phyloP scores from a whole-genome alignment of 2,329 filamentous ascomycete species.

The Ophiostoma quercus region DNA sequence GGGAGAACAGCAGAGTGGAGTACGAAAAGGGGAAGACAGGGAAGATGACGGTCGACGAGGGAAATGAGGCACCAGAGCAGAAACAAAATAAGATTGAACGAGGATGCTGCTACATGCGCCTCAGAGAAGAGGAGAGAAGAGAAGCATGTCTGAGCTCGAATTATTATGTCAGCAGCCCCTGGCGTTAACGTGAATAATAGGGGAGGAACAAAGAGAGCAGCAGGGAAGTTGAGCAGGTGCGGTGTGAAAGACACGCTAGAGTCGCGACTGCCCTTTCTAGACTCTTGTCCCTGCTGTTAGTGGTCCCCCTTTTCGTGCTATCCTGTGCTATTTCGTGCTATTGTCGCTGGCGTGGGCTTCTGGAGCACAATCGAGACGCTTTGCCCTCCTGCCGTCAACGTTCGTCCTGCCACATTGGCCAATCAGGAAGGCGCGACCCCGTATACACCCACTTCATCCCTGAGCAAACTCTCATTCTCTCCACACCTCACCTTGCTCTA shows the following conservation, averaged over 20 bases:
- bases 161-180: not conserved
- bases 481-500: not conserved
- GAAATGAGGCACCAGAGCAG: not conserved
- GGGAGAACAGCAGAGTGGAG: not conserved
- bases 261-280: conserved; percentile 12
- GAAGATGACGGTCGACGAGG: not conserved
- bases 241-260: not conserved
- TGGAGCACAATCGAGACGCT: not conserved
- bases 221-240: not conserved
- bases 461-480: conserved; percentile 4
- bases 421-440: not conserved
- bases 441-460: conserved; percentile 12
- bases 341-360: conserved; percentile 4
- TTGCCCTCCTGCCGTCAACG: conserved; percentile 9
- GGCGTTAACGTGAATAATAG: not conserved
- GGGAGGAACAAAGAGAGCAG: not conserved
- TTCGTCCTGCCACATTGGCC: not conserved
- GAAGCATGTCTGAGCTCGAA: conserved; percentile 4
- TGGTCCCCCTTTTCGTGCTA: not conserved
- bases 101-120: not conserved
- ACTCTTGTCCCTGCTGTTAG: conserved; percentile 2
- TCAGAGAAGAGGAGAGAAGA: not conserved
- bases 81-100: conserved; percentile 11
- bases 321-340: not conserved
- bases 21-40: not conserved